Evolutionary conservation across 1,284 basidiomycete genomes (phyloP).

Genomic region (Schizophyllum amplum): DNA sequence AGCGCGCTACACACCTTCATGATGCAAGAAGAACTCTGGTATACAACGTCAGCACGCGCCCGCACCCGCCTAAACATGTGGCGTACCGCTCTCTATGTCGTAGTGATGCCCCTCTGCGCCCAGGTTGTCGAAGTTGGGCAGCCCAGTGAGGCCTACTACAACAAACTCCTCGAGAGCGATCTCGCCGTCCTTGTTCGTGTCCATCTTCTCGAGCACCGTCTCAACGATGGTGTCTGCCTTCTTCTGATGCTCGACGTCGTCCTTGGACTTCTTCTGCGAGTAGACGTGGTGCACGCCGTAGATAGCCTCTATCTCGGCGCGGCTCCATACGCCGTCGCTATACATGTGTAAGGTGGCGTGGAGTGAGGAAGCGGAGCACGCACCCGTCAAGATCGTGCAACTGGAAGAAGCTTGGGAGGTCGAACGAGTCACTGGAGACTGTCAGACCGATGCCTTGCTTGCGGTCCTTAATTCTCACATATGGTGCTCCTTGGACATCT

Average conservation of each 20-base stretch:
- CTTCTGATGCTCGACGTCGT: constrained; percentile 73
- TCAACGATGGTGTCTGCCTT: constrained; percentile 82
- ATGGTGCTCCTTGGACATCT: constrained; percentile 84
- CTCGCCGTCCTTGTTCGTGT: constrained; percentile 73
- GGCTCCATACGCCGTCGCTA: constrained; percentile 69
- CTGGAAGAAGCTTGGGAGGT: constrained; percentile 74
- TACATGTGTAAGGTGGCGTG: neutral
- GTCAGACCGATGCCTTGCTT: neutral
- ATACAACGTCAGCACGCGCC: constrained; percentile 24
- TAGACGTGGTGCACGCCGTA: constrained; percentile 96
- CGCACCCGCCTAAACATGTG: constrained; percentile 31
- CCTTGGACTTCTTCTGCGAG: constrained; percentile 80
- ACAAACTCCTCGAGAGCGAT: constrained; percentile 79
- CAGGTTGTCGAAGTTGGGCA: constrained; percentile 85
- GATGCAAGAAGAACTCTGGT: constrained; percentile 76
- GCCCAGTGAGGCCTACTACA: constrained; percentile 64
- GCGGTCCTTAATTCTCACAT: constrained; percentile 42
- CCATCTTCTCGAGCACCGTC: constrained; percentile 68
- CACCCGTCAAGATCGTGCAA: constrained; percentile 87
- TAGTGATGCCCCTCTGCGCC: constrained; percentile 93
- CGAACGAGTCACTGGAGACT: constrained; percentile 61
- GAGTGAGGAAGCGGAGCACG: constrained; percentile 15
- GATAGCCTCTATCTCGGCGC: constrained; percentile 81
- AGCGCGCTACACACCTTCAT: constrained; percentile 61
- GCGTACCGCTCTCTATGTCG: constrained; percentile 64